phyloP scores from a whole-genome alignment of 176 grass and related monocot species.

The Juncus inflexus region DNA sequence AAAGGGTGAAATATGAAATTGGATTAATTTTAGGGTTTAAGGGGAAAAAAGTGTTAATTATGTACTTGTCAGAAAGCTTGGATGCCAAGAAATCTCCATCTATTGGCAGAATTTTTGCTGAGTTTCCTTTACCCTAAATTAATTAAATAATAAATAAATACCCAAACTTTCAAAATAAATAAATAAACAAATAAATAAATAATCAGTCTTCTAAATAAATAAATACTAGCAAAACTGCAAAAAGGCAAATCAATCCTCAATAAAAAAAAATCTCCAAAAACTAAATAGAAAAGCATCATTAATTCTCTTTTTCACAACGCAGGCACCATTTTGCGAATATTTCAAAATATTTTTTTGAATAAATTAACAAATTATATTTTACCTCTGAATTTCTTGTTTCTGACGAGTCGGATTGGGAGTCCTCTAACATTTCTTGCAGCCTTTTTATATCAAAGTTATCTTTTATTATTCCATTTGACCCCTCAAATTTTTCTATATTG shows the following conservation, averaged over 20 bases:
- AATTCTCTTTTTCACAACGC: background rate
- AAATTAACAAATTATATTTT: background rate
- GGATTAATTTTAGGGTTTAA: background rate
- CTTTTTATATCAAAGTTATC: constrained; percentile 72
- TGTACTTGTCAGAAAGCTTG: constrained; percentile 66
- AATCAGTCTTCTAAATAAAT: no score
- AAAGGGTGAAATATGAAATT: constrained; percentile 14
- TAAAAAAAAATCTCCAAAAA: no score
- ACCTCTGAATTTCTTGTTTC: constrained; percentile 62
- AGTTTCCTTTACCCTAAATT: constrained; percentile 34
- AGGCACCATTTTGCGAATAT: background rate
- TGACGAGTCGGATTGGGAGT: constrained; percentile 67
- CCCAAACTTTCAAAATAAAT: constrained; percentile 32
- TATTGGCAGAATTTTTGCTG: constrained; percentile 54
- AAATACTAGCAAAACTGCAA: no score
- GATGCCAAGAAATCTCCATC: constrained; percentile 53
- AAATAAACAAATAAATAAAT: constrained; percentile 17
- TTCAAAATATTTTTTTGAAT: no score
- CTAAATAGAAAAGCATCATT: background rate
- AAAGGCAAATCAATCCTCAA: no score
- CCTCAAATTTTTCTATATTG: constrained; percentile 21
- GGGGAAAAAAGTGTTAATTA: constrained; percentile 20
- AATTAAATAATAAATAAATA: background rate
- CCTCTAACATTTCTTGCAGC: constrained; percentile 94
- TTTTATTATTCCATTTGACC: constrained; percentile 51